Percentiles rank a stretch among this genome's conserved stretches.
phyloP scores from a whole-genome alignment of 2,329 filamentous ascomycete genomes.

The Penicillium sp. region DNA sequence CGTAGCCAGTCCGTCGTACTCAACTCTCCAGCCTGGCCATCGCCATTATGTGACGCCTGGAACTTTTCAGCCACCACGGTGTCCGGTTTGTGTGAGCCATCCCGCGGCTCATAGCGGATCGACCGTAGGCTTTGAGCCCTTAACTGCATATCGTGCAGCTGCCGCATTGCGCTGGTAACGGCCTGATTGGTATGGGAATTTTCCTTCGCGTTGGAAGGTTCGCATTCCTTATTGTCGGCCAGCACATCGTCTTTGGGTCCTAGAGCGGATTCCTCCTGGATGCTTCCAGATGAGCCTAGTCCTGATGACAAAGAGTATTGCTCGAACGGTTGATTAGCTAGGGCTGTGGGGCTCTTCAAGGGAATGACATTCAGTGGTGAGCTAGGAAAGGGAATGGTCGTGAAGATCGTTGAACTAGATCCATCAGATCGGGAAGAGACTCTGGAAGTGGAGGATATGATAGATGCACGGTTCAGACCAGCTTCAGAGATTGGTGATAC shows the following conservation, averaged over 20 bases:
- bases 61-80: slow-evolving; percentile 27
- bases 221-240: slow-evolving; percentile 6
- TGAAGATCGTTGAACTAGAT: slow-evolving; percentile 19
- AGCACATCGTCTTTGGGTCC: slow-evolving; percentile 13
- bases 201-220: not conserved
- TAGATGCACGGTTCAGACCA: not conserved
- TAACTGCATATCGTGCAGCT: slow-evolving; percentile 30
- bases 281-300: not conserved
- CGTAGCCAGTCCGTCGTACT: slow-evolving; percentile 36
- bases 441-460: slow-evolving; percentile 27
- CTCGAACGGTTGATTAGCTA: not conserved
- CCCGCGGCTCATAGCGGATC: slow-evolving; percentile 34
- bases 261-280: not conserved
- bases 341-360: not conserved
- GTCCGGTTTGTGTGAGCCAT: slow-evolving; percentile 31
- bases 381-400: slow-evolving; percentile 16
- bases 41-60: slow-evolving; percentile 25
- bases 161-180: slow-evolving; percentile 30
- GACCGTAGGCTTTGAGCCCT: slow-evolving; percentile 33
- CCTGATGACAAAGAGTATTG: not conserved
- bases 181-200: slow-evolving; percentile 26
- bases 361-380: slow-evolving; percentile 11
- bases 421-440: slow-evolving; percentile 24
- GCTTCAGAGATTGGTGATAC: not conserved
- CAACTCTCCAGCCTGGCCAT: slow-evolving; percentile 29